Evolutionary conservation across 2,329 filamentous ascomycete species (phyloP), one percentile per base, ranked within the genome.

Genomic region (Microdochium bolleyi): DNA sequence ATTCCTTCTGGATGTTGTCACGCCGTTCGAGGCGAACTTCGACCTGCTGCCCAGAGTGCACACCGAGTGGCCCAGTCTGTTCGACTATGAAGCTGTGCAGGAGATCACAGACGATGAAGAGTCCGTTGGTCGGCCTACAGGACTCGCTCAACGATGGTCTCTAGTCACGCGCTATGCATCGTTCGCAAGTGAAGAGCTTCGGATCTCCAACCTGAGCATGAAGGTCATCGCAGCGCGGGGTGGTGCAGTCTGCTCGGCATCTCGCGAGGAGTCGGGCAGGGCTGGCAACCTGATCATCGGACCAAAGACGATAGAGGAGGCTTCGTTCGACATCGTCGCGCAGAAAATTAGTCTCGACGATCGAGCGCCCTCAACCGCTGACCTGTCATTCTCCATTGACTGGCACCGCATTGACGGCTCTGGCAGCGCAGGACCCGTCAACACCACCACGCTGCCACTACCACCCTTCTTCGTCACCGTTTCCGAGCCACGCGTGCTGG

Each of bases 21-120:
- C 84, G 50, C 90, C 92, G 0, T 97, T 99, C 61, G 91, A 96
- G 70, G 89, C 91, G 16, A 94, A 88, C 62, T 96, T 95, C 67
- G 89, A 95, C 56, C 83, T 97, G 56, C 78, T 85, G 13, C 91
- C 94, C 11, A 81, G 87, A 10, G 75, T 96, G 3, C 87, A 96
- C 66, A 69, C 79, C 0, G 85, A 87, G 49, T 99, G 94, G 92
- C 92, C 94, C 1, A 91, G 86, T 65, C 84, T 95, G 61, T 99
- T 97, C 67, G 78, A 84, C 51, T 73, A 80, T 19, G 78, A 83
- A 22, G 72, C 71, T 14, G 61, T 81, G 2, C 66, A 68, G 22
- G 66, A 69, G 8, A 55, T 58, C 1, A 57, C 60, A 5, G 68
- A 71, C 25, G 65, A 59, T 24, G 67, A 71, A 11, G 60, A 66